Percentiles rank a stretch among this genome's conserved stretches.
Evolutionary conservation across 768 basidiomycete genomes (phyloP).

Genomic region (Hemileccinum rubropunctum): DNA sequence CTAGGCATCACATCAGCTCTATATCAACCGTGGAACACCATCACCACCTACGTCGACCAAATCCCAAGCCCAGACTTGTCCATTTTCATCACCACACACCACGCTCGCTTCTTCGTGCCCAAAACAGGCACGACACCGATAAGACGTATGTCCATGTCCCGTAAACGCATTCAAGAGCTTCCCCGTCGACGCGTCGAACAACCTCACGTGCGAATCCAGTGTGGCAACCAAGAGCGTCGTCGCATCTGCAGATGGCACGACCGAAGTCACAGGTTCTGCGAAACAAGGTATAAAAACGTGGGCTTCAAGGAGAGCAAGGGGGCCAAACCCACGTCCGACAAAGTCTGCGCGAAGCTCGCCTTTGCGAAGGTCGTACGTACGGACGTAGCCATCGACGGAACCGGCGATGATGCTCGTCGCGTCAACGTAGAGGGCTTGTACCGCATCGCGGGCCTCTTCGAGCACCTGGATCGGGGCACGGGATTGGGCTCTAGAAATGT

Average conservation of each 20-base stretch:
- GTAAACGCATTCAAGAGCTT: slow-evolving; percentile 82
- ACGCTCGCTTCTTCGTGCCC: slow-evolving; percentile 80
- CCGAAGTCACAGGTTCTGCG: slow-evolving; percentile 82
- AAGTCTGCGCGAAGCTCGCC: slow-evolving; percentile 88
- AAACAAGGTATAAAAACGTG: not conserved
- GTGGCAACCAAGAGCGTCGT: slow-evolving; percentile 81
- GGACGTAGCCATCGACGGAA: slow-evolving; percentile 87
- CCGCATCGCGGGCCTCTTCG: slow-evolving; percentile 84
- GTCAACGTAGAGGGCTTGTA: slow-evolving; percentile 74
- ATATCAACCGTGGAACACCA: not conserved
- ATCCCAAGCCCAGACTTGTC: slow-evolving; percentile 90
- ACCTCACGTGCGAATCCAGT: slow-evolving; percentile 79
- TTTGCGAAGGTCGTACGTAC: slow-evolving; percentile 93
- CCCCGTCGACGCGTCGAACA: slow-evolving; percentile 83
- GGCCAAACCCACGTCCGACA: slow-evolving; percentile 70
- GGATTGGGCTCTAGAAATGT: slow-evolving; percentile 58
- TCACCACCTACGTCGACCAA: slow-evolving; percentile 69
- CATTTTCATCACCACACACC: slow-evolving; percentile 87
- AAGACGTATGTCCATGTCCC: slow-evolving; percentile 72
- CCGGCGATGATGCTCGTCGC: slow-evolving; percentile 70
- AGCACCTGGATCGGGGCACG: slow-evolving; percentile 88
- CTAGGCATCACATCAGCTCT: slow-evolving; percentile 38
- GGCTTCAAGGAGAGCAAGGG: not conserved
- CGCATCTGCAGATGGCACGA: slow-evolving; percentile 74
- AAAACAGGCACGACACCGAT: slow-evolving; percentile 80